Evolutionary conservation across 208 protist species (phyloP).

Genomic region (Leptomonas pyrrhocoris): DNA sequence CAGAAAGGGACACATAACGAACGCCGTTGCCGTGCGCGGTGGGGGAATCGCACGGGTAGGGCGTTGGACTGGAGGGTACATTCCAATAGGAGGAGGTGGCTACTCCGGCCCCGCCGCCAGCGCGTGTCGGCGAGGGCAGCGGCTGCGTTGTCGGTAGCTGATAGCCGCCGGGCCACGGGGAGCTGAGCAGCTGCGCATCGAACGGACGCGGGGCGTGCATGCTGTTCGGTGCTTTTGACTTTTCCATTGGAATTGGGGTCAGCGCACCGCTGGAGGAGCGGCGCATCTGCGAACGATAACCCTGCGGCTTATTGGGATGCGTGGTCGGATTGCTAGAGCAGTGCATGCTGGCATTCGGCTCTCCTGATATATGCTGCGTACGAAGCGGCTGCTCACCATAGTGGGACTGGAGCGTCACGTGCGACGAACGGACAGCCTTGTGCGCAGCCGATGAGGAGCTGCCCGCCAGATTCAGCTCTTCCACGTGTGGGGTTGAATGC

Average conservation of each 20-base stretch:
- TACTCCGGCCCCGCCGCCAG: neutral
- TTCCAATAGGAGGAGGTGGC: conserved; percentile 35
- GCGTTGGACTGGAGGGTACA: conserved; percentile 4
- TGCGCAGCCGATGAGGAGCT: conserved; percentile 1
- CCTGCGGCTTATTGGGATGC: neutral
- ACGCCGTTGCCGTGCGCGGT: conserved; percentile 17
- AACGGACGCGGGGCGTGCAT: conserved; percentile 22
- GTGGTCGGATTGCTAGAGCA: conserved; percentile 4
- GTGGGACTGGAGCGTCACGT: conserved; percentile 7
- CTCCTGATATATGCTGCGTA: conserved; percentile 11
- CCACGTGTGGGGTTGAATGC: conserved; percentile 1
- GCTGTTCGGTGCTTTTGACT: conserved; percentile 4
- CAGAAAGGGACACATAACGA: conserved; percentile 18
- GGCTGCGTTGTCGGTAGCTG: neutral
- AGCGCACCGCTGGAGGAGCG: conserved; percentile 9
- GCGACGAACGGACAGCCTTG: neutral
- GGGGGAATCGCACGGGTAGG: conserved; percentile 21
- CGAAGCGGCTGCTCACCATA: neutral
- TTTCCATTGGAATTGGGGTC: conserved; percentile 7
- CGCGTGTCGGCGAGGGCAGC: conserved; percentile 16
- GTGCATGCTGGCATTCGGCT: conserved; percentile 14
- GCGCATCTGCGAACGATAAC: conserved; percentile 13
- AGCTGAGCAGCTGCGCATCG: conserved; percentile 29
- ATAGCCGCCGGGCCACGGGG: conserved; percentile 16
- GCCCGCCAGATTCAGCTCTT: conserved; percentile 17